A percentile compares a stretch with the other conserved stretches of the same genome.
Conservation (phyloP, 2,329 filamentous ascomycete genomes). For the Fusarium austroafricanum region DNA sequence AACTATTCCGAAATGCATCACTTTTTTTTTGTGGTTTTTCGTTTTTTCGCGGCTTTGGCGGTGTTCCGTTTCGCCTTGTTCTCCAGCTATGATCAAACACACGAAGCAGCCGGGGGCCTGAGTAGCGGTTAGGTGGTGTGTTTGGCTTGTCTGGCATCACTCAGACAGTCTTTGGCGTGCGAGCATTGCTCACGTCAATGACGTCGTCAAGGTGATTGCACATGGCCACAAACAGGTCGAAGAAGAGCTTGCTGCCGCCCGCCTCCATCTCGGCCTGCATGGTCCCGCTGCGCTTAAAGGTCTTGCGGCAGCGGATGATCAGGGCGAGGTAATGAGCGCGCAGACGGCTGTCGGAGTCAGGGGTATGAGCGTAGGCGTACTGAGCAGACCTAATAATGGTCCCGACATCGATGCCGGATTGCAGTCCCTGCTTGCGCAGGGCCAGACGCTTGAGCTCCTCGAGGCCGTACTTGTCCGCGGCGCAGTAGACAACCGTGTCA, state of each 20-base stretch:
- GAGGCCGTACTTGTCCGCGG: constrained; percentile 89
- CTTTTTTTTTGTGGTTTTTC: constrained; percentile 42
- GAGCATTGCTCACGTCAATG: constrained; percentile 82
- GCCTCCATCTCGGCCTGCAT: constrained; percentile 99
- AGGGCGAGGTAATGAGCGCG: constrained; percentile 97
- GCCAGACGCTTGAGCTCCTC: constrained; percentile 92
- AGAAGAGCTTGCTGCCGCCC: constrained; percentile 91
- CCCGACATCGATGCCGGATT: constrained; percentile 90
- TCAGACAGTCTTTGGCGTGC: constrained; percentile 69
- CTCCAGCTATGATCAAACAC: constrained; percentile 41
- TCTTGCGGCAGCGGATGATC: constrained; percentile 96
- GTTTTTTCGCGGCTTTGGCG: constrained; percentile 40
- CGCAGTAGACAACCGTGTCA: constrained; percentile 95
- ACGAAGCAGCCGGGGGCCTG: constrained; percentile 40
- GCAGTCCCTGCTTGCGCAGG: constrained; percentile 93
- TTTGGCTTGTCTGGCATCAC: constrained; percentile 20
- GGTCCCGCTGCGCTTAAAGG: constrained; percentile 97
- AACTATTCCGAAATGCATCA: constrained; percentile 38
- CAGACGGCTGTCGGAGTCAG: constrained; percentile 89
- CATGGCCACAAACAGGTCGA: constrained; percentile 98
- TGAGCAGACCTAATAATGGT: constrained; percentile 92
- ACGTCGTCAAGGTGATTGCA: constrained; percentile 98
- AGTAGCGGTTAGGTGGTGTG: constrained; percentile 27
- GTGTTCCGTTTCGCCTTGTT: constrained; percentile 37
- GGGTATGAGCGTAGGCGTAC: constrained; percentile 95